A percentile compares a stretch with the other conserved stretches of the same genome.
Conservation (phyloP, 1,139 yeast species). For the Nadsonia starkeyi-henricii region DNA sequence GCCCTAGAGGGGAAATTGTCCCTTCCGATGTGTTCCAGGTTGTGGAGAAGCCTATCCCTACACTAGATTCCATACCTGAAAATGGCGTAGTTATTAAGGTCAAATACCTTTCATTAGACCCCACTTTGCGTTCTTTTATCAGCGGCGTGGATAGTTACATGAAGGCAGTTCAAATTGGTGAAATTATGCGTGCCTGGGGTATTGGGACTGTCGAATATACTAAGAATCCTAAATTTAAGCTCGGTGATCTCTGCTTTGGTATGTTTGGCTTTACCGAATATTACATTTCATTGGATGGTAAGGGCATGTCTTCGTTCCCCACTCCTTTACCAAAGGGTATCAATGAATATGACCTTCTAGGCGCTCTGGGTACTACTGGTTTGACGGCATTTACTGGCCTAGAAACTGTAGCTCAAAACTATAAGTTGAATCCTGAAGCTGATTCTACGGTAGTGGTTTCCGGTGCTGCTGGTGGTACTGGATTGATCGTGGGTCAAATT, state of each 20-base stretch:
- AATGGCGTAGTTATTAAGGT: conserved; percentile 36
- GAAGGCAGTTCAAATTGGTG: conserved; percentile 34
- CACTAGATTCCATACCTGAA: conserved; percentile 21
- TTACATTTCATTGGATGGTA: conserved; percentile 15
- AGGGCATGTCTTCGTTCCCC: conserved; percentile 9
- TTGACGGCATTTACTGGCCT: conserved; percentile 52
- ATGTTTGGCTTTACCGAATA: conserved; percentile 33
- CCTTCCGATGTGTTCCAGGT: no score
- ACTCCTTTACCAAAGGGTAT: conserved; percentile 7
- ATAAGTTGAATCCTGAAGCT: conserved; percentile 5
- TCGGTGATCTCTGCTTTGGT: conserved; percentile 33
- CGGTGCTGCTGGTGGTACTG: conserved; percentile 65
- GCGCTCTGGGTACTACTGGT: conserved; percentile 43
- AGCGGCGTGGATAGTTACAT: conserved; percentile 33
- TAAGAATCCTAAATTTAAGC: conserved; percentile 25
- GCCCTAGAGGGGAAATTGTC: no score
- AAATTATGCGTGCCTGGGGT: conserved; percentile 37
- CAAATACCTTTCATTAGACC: conserved; percentile 47
- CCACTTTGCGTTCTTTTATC: conserved; percentile 57
- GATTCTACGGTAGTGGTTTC: conserved; percentile 33
- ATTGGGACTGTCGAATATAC: conserved; percentile 36
- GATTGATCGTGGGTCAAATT: conserved; percentile 45
- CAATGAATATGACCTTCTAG: conserved; percentile 22
- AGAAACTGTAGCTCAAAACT: conserved; percentile 20
- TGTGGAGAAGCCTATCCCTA: conserved; percentile 4